Base-by-base conservation (phyloP, 129 eudicot genomes). In the Solidago caesia region DNA sequence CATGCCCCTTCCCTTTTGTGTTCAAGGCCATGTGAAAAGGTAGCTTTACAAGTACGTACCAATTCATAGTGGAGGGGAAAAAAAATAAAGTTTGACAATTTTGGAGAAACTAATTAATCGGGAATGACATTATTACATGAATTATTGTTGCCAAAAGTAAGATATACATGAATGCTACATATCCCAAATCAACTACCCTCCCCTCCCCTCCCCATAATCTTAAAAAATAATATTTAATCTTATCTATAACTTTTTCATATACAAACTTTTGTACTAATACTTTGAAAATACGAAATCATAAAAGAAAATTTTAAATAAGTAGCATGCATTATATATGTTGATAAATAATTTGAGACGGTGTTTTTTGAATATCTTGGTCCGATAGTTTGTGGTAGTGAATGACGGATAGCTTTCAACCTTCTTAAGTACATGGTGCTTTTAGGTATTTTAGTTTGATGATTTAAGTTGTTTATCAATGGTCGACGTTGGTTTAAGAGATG, bases 101-200 rank as follows among this genome's bases (percentile, higher is more conserved):
- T 27, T 77, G 81, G 48, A 69, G 81, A 69, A 77, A 70, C 75
- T 61, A 77, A 60, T 77, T 61, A 77, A 60, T 77, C 41, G 64
- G 76, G 45, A 48, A 48, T 77, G 75, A 48, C 55, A 81, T 81
- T 51, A 65, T 79, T 42, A 74, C 84, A 26, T 75, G 82, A 77
- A 79, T 79, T 76, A 79, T 83, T 70, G 74, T 71, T 71, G 75
- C 73, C 74, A 77, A 72, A 82, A 82, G 85, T 79, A 82, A 67
- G 61, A 74, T 70, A 64, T 68, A 64, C 26, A 68, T 70, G 68
- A 74, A 61, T 55, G 72, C 73, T 76, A 76, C 74, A 55, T 69
- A 73, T 58, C 42, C 68, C 75, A 59, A 67, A 77, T 64, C 79
- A 66, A 51, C 55, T 33, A 64, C n/a, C 64, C 14, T 33, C 52